These are phyloP conservation scores for Aspergillus sclerotiicarbonarius DNA, from an alignment of 495 filamentous ascomycete genomes.

Conservation along the genomic window DNA sequence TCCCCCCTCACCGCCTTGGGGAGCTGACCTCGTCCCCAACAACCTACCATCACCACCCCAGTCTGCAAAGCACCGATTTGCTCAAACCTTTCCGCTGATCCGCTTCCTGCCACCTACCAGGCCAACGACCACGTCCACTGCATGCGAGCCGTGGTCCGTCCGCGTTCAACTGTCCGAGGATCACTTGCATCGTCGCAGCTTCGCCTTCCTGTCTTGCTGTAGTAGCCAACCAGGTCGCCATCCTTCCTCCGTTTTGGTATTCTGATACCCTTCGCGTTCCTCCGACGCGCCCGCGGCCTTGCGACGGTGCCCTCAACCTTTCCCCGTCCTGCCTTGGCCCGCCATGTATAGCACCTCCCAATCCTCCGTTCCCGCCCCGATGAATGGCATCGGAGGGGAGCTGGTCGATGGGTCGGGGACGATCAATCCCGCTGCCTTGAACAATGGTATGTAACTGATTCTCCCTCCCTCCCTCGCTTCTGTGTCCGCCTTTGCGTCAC, in stretches of 20 bases:
- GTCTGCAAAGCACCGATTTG: conserved; percentile 24
- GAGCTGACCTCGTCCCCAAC: background rate
- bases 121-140: conserved; percentile 18
- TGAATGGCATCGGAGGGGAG: conserved; percentile 61
- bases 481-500: background rate
- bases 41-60: conserved; percentile 5
- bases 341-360: conserved; percentile 60
- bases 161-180: conserved; percentile 21
- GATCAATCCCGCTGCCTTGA: conserved; percentile 76
- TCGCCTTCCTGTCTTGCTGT: conserved; percentile 17
- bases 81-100: conserved; percentile 28
- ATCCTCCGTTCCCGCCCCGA: conserved; percentile 46
- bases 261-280: conserved; percentile 28
- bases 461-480: background rate
- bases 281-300: conserved; percentile 37
- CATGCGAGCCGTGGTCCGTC: conserved; percentile 25
- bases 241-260: conserved; percentile 18
- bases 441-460: conserved; percentile 50
- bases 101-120: conserved; percentile 25
- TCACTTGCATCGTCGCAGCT: conserved; percentile 22
- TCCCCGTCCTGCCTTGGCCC: conserved; percentile 37
- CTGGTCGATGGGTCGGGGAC: conserved; percentile 72
- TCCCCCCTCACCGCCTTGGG: conserved; percentile 5
- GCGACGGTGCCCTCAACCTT: conserved; percentile 27
- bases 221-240: conserved; percentile 22